Conservation (phyloP, 768 basidiomycete genomes). For the Lactarius hengduanensis region DNA sequence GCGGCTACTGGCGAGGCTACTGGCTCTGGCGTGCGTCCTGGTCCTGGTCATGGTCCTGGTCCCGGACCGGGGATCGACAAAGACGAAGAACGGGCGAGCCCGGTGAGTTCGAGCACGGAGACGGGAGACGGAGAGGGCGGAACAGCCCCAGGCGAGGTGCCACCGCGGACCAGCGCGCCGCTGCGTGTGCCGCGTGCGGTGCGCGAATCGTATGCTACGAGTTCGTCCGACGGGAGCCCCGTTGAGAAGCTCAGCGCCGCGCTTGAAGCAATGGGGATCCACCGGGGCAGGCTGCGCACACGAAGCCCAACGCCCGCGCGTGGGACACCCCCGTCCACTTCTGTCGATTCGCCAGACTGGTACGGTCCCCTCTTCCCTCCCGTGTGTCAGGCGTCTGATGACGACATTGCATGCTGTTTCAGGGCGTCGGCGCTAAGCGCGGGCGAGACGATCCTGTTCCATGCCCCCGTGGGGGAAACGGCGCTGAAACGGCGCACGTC, state of each 20-base stretch:
- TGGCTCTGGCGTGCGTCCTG: background rate
- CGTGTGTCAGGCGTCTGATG: background rate
- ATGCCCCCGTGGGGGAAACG: conserved; percentile 53
- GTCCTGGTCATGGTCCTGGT: background rate
- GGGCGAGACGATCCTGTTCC: conserved; percentile 50
- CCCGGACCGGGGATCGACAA: background rate
- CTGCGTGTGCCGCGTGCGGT: conserved; percentile 32
- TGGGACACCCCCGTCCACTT: conserved; percentile 10
- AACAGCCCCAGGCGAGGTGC: background rate
- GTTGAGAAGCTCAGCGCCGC: conserved; percentile 39
- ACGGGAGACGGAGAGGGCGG: conserved; percentile 14
- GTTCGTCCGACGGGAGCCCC: conserved; percentile 51
- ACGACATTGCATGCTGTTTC: background rate
- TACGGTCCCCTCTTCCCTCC: conserved; percentile 33
- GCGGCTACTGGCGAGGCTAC: background rate
- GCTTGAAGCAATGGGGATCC: conserved; percentile 37
- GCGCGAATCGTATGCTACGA: conserved; percentile 40
- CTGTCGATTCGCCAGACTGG: conserved; percentile 42
- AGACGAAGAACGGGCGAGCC: conserved; percentile 3
- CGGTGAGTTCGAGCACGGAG: conserved; percentile 7
- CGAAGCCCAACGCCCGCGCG: conserved; percentile 53
- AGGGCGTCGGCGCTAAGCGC: conserved; percentile 42
- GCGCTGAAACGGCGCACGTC: conserved; percentile 57
- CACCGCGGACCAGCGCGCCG: conserved; percentile 25
- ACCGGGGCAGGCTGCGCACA: conserved; percentile 52